Evolutionary conservation across 768 basidiomycete species (phyloP).

Genomic region (Phlebiopsis gigantea): DNA sequence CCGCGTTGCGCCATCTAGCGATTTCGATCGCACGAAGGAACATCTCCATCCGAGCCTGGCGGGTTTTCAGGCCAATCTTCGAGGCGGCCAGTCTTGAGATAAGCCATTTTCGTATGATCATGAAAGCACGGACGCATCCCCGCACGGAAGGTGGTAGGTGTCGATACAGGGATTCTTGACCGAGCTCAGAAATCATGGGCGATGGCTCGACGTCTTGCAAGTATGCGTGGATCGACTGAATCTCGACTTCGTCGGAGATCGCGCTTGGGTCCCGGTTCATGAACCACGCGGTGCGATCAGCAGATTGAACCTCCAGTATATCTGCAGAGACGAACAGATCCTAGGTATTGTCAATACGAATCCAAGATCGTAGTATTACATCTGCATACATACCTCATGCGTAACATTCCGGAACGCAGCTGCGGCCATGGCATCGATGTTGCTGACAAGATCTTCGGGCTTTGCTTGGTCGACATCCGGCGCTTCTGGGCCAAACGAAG

Average conservation of each 20-base stretch:
- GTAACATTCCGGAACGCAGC: constrained; percentile 74
- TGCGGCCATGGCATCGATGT: constrained; percentile 68
- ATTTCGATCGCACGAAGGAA: constrained; percentile 71
- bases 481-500: constrained; percentile 17
- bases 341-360: constrained; percentile 30
- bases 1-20: constrained; percentile 55
- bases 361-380: not conserved
- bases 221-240: constrained; percentile 74
- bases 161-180: constrained; percentile 67
- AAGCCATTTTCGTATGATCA: constrained; percentile 75
- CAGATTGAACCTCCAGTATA: constrained; percentile 73
- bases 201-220: constrained; percentile 72
- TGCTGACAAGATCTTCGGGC: constrained; percentile 62
- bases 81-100: constrained; percentile 64
- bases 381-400: constrained; percentile 62
- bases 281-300: constrained; percentile 81
- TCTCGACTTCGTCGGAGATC: constrained; percentile 61
- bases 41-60: constrained; percentile 71
- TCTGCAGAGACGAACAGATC: constrained; percentile 77
- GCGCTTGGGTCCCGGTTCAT: constrained; percentile 46
- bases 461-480: constrained; percentile 23
- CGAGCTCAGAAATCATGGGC: constrained; percentile 61
- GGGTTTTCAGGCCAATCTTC: constrained; percentile 52
- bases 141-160: constrained; percentile 71
- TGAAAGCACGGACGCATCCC: constrained; percentile 71